Conservation (phyloP, 2,329 filamentous ascomycete genomes). For the Monosporascus ibericus region DNA sequence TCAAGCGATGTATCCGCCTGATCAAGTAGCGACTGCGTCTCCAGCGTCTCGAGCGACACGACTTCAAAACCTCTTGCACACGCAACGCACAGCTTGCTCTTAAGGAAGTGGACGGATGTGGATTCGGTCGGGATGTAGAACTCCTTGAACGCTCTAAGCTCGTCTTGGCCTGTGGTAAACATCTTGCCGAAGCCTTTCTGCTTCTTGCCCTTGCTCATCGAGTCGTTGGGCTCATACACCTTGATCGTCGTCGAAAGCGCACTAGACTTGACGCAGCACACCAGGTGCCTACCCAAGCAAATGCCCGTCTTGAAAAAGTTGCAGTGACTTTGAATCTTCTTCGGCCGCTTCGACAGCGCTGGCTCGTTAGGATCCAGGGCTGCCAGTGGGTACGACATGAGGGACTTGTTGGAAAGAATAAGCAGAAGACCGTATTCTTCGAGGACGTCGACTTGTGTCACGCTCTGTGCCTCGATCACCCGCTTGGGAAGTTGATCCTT, state of each 20-base stretch:
- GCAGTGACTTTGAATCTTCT: constrained; percentile 95
- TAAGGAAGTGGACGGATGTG: constrained; percentile 96
- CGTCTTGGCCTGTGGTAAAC: constrained; percentile 88
- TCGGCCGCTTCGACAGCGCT: constrained; percentile 73
- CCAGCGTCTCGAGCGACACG: constrained; percentile 92
- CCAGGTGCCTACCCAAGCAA: constrained; percentile 86
- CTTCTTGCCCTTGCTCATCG: constrained; percentile 88
- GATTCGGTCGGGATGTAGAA: constrained; percentile 98
- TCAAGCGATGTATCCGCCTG: constrained; percentile 97
- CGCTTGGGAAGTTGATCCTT: constrained; percentile 76
- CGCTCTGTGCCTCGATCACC: constrained; percentile 77
- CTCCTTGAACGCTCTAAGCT: constrained; percentile 95
- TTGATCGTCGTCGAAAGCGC: constrained; percentile 94
- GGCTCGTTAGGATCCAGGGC: constrained; percentile 81
- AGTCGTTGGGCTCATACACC: constrained; percentile 97
- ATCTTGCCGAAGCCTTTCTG: constrained; percentile 94
- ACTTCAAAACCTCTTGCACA: constrained; percentile 96
- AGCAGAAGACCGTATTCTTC: constrained; percentile 92
- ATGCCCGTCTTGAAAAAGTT: constrained; percentile 98
- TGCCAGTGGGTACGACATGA: constrained; percentile 82
- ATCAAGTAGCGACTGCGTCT: constrained; percentile 93
- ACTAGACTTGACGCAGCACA: constrained; percentile 93
- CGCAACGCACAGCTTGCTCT: constrained; percentile 92
- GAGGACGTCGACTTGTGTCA: constrained; percentile 92
- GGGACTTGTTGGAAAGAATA: constrained; percentile 86